Evolutionary conservation across 1,284 basidiomycete genomes (phyloP).

Genomic region (Leccinum fallax): DNA sequence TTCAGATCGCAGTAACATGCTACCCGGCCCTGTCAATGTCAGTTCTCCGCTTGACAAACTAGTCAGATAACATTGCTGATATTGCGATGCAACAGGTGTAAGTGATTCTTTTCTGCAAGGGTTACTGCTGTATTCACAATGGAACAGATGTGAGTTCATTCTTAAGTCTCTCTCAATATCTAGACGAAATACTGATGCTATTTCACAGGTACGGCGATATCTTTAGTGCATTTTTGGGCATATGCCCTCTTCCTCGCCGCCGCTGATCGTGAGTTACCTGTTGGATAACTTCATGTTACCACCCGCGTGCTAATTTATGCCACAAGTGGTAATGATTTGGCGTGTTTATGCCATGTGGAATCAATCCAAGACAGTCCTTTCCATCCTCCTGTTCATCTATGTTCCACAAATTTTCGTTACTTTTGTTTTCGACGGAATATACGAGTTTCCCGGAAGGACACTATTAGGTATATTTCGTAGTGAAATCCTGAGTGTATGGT

Average conservation of each 20-base stretch:
- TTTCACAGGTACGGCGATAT: slow-evolving; percentile 7
- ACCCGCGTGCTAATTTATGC: neutral
- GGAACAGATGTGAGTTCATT: slow-evolving; percentile 5
- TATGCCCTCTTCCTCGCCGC: slow-evolving; percentile 14
- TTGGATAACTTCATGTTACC: no score
- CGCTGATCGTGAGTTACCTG: slow-evolving; percentile 9
- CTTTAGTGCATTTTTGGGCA: slow-evolving; percentile 7
- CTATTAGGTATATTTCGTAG: slow-evolving; percentile 4
- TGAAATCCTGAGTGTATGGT: neutral
- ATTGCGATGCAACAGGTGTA: neutral
- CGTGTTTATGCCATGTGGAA: slow-evolving; percentile 18
- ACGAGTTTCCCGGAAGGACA: neutral
- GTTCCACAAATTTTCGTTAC: neutral
- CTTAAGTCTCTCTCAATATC: neutral
- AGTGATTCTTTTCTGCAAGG: neutral
- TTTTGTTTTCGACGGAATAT: slow-evolving; percentile 6
- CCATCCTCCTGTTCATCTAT: slow-evolving; percentile 10
- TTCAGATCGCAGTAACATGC: slow-evolving; percentile 3
- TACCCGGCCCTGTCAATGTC: slow-evolving; percentile 6
- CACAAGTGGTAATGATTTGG: slow-evolving; percentile 17
- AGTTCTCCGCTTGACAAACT: neutral
- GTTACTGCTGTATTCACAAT: neutral
- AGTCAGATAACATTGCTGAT: neutral
- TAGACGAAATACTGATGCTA: neutral
- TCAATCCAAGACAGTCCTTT: slow-evolving; percentile 6